Evolutionary conservation across 106 monocot species (phyloP).

Genomic region (Allium cepa): DNA sequence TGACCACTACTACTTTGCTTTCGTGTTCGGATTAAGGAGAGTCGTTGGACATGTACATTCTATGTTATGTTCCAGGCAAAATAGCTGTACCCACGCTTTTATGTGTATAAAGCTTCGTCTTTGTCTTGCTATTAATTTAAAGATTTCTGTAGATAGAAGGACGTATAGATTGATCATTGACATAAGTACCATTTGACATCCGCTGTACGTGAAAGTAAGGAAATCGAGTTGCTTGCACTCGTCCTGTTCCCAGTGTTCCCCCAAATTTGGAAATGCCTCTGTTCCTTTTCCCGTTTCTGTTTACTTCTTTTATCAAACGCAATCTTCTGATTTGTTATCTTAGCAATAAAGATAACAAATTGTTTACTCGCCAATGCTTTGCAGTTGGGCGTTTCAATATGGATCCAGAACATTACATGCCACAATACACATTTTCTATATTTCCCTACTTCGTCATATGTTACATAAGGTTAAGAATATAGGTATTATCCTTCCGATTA

Average conservation of each 20-base stretch:
- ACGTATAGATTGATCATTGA: too few relatives aligned
- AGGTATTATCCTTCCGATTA: too few relatives aligned
- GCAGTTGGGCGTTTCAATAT: too few relatives aligned
- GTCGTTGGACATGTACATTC: slow-evolving; percentile 47
- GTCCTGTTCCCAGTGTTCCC: slow-evolving; percentile 66
- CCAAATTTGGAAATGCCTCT: slow-evolving; percentile 73
- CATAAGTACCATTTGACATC: slow-evolving; percentile 55
- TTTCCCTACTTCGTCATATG: too few relatives aligned
- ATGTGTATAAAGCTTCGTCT: neutral
- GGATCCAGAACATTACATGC: too few relatives aligned
- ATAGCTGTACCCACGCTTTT: too few relatives aligned
- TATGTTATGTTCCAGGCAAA: slow-evolving; percentile 84
- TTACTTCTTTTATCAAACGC: neutral
- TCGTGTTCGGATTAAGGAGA: slow-evolving; percentile 57
- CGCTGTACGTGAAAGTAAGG: slow-evolving; percentile 78
- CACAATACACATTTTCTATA: too few relatives aligned
- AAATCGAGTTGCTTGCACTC: slow-evolving; percentile 89
- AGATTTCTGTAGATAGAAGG: neutral
- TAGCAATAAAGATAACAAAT: too few relatives aligned
- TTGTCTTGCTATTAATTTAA: slow-evolving; percentile 20
- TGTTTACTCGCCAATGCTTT: too few relatives aligned
- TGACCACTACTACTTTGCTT: slow-evolving; percentile 58
- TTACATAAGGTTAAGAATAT: too few relatives aligned
- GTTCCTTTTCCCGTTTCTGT: slow-evolving; percentile 57
- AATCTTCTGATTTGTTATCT: neutral